Conservation (phyloP, 306 rosid genomes). For the Citrullus amarus region DNA sequence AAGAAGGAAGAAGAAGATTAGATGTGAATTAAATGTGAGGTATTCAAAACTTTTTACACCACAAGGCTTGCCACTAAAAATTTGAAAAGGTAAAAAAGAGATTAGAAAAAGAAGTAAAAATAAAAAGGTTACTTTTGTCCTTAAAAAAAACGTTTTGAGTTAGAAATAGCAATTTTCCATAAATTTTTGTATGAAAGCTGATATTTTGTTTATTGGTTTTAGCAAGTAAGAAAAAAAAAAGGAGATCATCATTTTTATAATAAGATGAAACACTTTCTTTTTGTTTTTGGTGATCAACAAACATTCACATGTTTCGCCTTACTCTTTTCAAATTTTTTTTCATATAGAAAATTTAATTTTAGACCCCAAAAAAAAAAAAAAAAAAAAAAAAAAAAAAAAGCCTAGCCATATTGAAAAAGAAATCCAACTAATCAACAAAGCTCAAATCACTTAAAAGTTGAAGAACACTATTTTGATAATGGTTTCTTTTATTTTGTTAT, state of each 20-base stretch:
- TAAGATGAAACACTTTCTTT: background rate
- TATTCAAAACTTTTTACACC: too few species aligned
- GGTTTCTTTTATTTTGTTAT: background rate
- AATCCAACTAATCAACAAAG: background rate
- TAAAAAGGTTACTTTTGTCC: too few species aligned
- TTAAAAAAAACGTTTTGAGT: too few species aligned
- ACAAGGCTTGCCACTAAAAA: too few species aligned
- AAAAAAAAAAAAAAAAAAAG: background rate
- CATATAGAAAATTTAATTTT: too few species aligned
- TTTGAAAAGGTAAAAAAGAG: too few species aligned
- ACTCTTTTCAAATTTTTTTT: too few species aligned
- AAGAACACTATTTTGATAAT: background rate
- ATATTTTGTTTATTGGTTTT: background rate
- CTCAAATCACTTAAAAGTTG: background rate
- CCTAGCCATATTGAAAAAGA: background rate
- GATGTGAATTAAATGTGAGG: too few species aligned
- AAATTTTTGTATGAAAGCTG: too few species aligned
- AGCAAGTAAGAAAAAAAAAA: background rate
- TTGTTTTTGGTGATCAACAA: background rate
- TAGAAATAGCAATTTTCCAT: too few species aligned
- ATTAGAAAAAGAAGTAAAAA: too few species aligned
- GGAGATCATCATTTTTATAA: background rate
- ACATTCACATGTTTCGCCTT: background rate
- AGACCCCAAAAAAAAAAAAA: background rate
- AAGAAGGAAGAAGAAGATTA: too few species aligned